Percentiles rank a stretch among this genome's conserved stretches.
These are phyloP conservation scores for Kodamaea kaohsiungensis DNA, from an alignment of 805 yeast species.

Conservation along the genomic window DNA sequence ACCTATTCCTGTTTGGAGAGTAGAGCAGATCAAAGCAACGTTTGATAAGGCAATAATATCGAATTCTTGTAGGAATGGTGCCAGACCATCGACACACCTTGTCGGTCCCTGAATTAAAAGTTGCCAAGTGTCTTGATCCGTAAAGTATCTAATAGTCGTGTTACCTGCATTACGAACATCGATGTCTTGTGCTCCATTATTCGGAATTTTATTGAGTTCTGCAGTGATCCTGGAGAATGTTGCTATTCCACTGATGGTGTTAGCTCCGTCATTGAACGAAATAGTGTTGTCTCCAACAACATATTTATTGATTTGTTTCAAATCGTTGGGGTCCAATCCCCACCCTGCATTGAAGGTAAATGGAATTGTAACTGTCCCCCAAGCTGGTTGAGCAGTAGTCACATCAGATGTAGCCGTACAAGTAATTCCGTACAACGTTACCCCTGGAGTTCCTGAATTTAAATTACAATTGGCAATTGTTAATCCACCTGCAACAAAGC, in stretches of 20 bases:
- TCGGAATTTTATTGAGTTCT: neutral
- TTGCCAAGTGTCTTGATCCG: neutral
- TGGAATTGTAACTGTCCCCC: slow-evolving; percentile 14
- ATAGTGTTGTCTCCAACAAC: neutral
- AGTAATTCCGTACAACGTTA: neutral
- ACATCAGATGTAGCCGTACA: neutral
- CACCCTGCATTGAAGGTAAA: slow-evolving; percentile 2
- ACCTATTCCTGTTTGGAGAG: neutral
- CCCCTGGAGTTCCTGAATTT: slow-evolving; percentile 2
- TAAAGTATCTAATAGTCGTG: slow-evolving; percentile 4
- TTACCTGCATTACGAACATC: slow-evolving; percentile 14
- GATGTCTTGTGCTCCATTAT: neutral
- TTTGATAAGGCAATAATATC: too few species aligned
- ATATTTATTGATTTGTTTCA: neutral
- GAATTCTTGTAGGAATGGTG: neutral
- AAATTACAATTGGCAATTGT: slow-evolving; percentile 5
- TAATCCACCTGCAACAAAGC: neutral
- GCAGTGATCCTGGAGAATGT: slow-evolving; percentile 8
- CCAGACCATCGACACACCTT: neutral
- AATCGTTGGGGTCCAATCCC: neutral
- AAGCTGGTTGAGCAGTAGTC: neutral
- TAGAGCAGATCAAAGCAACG: neutral
- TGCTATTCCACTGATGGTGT: neutral
- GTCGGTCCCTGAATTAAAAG: neutral
- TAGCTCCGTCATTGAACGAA: neutral